Base-by-base conservation (phyloP, 805 yeast genomes). In the Yarrowia sp. region DNA sequence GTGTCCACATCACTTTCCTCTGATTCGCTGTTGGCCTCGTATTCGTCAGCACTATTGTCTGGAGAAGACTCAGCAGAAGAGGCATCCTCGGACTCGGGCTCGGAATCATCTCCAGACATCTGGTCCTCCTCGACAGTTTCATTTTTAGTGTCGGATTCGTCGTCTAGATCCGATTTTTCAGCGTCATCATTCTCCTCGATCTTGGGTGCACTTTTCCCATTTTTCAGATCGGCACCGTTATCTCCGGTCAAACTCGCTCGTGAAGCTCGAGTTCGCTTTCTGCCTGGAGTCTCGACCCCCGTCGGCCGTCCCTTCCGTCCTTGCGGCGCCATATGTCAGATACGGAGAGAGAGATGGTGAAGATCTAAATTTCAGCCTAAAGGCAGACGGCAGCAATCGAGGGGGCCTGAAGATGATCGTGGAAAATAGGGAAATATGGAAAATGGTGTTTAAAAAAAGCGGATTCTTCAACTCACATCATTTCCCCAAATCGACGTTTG, bases 241-340 rank as follows among this genome's bases (percentile, higher is more conserved):
- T 36, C 14, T 19, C 43, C 43, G 13, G 19, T 15, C 58, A 52
- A 15, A 20, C 58, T 52, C 43, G 14, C 10, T 20, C 58, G 38
- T 3, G 33, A 17, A 1, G 58, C 58, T 9, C 58, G 43, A 20
- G 58, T 52, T 14, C 43, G 12, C 20, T 38, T 52, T 17, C 19
- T 14, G 33, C 43, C 43, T 2, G 20, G 24, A 3, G 9, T 9
- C 39, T 50, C 30, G 10, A 10, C n/a, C 20, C 43, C 43, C n/a
- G 17, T 8, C 14, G 42, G 12, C 43, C 43, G 58, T 19, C 43
- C 58, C 58, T 52, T 52, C 58, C 58, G 58, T 36, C 40, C 58
- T 34, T 52, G 58, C 43, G 58, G 43, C 58, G 58, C 42, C 58
- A 52, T 52, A 36, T 52, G 43, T 52, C 13, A 6, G 42, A 17